Percentiles rank a stretch among this genome's conserved stretches.
Evolutionary conservation across 179 eudicot genomes (phyloP).

Genomic region (Beta corolliflora): DNA sequence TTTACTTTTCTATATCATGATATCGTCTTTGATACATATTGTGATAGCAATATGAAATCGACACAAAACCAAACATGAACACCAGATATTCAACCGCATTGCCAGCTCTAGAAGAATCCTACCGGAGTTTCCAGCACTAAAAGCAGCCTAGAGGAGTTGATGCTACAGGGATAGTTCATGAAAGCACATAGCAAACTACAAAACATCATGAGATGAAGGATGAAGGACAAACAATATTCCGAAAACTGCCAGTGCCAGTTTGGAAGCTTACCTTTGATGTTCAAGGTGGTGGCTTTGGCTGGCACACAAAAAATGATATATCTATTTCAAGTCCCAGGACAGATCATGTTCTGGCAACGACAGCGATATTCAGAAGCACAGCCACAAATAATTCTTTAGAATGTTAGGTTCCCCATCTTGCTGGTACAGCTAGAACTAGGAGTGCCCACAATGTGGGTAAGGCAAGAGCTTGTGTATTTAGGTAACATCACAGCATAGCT

Average conservation of each 20-base stretch:
- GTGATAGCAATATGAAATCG: too few relatives aligned
- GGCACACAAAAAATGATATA: slow-evolving; percentile 10
- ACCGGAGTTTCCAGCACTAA: slow-evolving; percentile 3
- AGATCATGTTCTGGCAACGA: slow-evolving; percentile 37
- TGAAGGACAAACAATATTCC: slow-evolving; percentile 22
- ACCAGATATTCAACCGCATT: too few relatives aligned
- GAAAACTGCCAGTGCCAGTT: slow-evolving; percentile 21
- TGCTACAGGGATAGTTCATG: slow-evolving; percentile 4
- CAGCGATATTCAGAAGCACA: slow-evolving; percentile 24
- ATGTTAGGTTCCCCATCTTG: slow-evolving; percentile 12
- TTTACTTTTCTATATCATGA: too few relatives aligned
- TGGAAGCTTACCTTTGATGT: slow-evolving; percentile 34
- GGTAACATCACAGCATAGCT: slow-evolving; percentile 25
- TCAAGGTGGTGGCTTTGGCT: neutral
- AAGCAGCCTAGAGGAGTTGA: slow-evolving; percentile 12
- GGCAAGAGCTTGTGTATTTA: slow-evolving; percentile 21
- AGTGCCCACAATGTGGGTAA: slow-evolving; percentile 36
- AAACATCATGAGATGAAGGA: slow-evolving; percentile 16
- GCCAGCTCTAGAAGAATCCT: neutral
- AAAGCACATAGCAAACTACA: neutral
- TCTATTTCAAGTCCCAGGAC: slow-evolving; percentile 18
- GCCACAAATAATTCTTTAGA: slow-evolving; percentile 20
- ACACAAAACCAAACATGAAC: too few relatives aligned
- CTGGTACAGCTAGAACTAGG: slow-evolving; percentile 20
- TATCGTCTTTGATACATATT: too few relatives aligned